phyloP scores from a whole-genome alignment of 306 rosid genomes.

The Acacia acuminata region DNA sequence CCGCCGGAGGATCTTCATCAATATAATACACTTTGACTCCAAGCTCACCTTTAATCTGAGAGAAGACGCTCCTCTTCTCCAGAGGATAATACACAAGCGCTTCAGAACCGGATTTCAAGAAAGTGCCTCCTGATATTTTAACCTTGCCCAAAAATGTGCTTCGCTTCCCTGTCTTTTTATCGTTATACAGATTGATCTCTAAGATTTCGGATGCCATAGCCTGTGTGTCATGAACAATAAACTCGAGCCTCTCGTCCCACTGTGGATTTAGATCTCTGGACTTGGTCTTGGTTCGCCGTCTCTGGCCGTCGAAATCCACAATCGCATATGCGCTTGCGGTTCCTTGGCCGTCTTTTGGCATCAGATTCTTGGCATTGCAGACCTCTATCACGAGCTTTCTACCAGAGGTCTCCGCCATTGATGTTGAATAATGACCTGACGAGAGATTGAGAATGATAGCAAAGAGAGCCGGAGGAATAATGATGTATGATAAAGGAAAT shows the following conservation, averaged over 20 bases:
- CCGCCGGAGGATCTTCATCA: slow-evolving; percentile 60
- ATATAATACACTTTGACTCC: slow-evolving; percentile 64
- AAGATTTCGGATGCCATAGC: slow-evolving; percentile 55
- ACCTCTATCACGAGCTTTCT: slow-evolving; percentile 76
- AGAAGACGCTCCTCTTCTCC: slow-evolving; percentile 88
- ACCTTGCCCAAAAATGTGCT: slow-evolving; percentile 86
- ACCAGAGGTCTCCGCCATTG: slow-evolving; percentile 56
- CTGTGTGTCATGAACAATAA: slow-evolving; percentile 58
- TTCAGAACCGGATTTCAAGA: slow-evolving; percentile 51
- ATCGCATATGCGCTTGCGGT: slow-evolving; percentile 93
- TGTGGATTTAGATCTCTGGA: slow-evolving; percentile 81
- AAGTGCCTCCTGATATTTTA: slow-evolving; percentile 59
- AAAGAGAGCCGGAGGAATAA: background rate
- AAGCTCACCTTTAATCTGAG: slow-evolving; percentile 85
- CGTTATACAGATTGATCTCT: slow-evolving; percentile 81
- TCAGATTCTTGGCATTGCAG: slow-evolving; percentile 79
- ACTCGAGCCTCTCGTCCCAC: slow-evolving; percentile 88
- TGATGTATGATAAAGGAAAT: background rate
- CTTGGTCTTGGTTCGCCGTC: slow-evolving; percentile 75
- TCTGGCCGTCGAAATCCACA: slow-evolving; percentile 83
- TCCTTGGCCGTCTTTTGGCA: slow-evolving; percentile 98
- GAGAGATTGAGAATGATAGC: background rate
- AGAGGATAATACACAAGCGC: slow-evolving; percentile 64
- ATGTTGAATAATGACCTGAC: background rate
- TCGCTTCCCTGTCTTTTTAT: slow-evolving; percentile 65